Base-by-base conservation (phyloP, 305 asterid genomes). In the Fraxinus sp. region DNA sequence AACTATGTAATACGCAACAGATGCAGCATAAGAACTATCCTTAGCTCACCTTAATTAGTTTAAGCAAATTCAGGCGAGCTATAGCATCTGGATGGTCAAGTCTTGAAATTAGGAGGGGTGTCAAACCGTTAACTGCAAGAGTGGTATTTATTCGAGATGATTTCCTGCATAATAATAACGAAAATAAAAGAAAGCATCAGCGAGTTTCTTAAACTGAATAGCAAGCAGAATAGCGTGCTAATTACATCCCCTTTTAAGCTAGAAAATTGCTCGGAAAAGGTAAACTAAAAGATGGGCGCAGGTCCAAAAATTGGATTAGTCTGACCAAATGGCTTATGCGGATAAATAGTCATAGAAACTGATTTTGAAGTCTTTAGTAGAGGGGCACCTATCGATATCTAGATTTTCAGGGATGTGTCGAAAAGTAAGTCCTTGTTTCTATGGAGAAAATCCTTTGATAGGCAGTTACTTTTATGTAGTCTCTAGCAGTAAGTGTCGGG, bases 71-170 rank as follows among this genome's bases (percentile, higher is more conserved):
- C 86, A 97, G 89, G 39, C 99, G 95, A 87, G 97, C 97, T 81
- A 97, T 97, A 20, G 99, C 99, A 90, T 97, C 97, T 81, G 96
- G 97, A 87, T 95, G 98, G 87, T 89, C 97, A 81, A 97, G 97
- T 84, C 98, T 91, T n/a, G 91, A 92, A 70, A 97, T 92, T 73
- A 97, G 93, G 86, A 97, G 89, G 14, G 97, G 97, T 10, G 99
- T 95, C 91, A 97, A 90, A 59, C 99, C 99, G 89, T 92, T 97
- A 78, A 95, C 97, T 66, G 99, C 98, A 79, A 97, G 90, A 72
- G 98, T 95, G 28, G 98, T 95, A 88, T 97, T 97, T 83, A 97
- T 92, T 82, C 97, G 95, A 84, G 97, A 90, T 79, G 99, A 97
- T 95, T 93, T 97, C 93, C 99, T 97, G 97, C 91, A 87, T 59